A percentile compares a stretch with the other conserved stretches of the same genome.
These are phyloP conservation scores for Wallemia hederae DNA, from an alignment of 1,284 basidiomycete species.

Conservation along the genomic window DNA sequence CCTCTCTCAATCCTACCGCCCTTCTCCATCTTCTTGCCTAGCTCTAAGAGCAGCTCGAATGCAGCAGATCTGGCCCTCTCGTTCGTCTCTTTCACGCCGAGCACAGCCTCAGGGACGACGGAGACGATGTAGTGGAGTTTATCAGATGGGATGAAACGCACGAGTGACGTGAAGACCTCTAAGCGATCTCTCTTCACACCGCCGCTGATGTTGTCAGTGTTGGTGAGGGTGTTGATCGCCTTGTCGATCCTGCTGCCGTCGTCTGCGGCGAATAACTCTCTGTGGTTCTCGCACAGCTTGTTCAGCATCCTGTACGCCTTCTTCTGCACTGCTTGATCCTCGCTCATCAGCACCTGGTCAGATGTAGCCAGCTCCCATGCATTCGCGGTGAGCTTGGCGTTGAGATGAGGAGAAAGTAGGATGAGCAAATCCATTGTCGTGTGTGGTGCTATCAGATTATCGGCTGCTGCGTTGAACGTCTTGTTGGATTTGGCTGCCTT, in stretches of 20 bases:
- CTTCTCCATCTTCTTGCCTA: conserved; percentile 71
- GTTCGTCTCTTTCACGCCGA: conserved; percentile 95
- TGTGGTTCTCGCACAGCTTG: conserved; percentile 33
- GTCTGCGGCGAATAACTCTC: conserved; percentile 19
- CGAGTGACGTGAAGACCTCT: conserved; percentile 39
- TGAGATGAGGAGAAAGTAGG: conserved; percentile 52
- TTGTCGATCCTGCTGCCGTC: conserved; percentile 23
- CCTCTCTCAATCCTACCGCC: conserved; percentile 58
- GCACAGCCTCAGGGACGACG: conserved; percentile 73
- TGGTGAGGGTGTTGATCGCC: conserved; percentile 29
- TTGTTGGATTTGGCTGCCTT: conserved; percentile 11
- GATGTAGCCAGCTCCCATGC: conserved; percentile 35
- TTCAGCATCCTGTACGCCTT: conserved; percentile 71
- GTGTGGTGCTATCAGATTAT: conserved; percentile 26
- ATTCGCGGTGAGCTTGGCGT: conserved; percentile 25
- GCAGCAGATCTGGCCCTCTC: conserved; percentile 68
- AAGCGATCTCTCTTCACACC: conserved; percentile 37
- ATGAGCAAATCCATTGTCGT: conserved; percentile 74
- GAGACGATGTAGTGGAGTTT: conserved; percentile 60
- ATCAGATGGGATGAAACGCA: conserved; percentile 36
- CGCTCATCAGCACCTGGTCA: conserved; percentile 31
- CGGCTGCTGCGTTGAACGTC: conserved; percentile 12
- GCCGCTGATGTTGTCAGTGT: conserved; percentile 4
- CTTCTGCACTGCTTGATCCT: conserved; percentile 76
- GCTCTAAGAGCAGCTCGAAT: conserved; percentile 65